Percentiles rank a stretch among this genome's conserved stretches.
phyloP scores from a whole-genome alignment of 306 rosid species.

The Cucumis hystrix region DNA sequence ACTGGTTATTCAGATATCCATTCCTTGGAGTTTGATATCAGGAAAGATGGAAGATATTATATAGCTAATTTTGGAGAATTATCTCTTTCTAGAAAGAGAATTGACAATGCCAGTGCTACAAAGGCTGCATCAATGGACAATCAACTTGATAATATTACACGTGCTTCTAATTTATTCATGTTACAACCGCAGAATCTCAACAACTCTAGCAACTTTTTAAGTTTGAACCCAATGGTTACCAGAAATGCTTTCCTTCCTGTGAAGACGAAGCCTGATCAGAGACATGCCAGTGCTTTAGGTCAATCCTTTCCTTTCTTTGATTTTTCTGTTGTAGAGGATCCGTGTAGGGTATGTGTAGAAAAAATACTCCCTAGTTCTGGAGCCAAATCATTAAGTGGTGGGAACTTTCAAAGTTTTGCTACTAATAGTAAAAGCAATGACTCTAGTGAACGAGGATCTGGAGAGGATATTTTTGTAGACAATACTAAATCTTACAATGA shows the following conservation, averaged over 20 bases:
- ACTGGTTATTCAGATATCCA: conserved; percentile 11
- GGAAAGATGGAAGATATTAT: conserved; percentile 16
- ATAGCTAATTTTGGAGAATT: conserved; percentile 21
- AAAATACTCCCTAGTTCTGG: conserved; percentile 21
- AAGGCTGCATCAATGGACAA: conserved; percentile 23
- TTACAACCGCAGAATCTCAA: conserved; percentile 23
- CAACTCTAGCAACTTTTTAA: conserved; percentile 35
- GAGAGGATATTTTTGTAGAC: conserved; percentile 19
- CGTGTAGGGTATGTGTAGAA: conserved; percentile 48
- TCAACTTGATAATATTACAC: conserved; percentile 14
- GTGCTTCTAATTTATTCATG: conserved; percentile 21
- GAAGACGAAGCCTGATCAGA: conserved; percentile 29
- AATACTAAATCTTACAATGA: conserved; percentile 12
- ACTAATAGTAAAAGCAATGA: conserved; percentile 17
- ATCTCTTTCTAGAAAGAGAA: conserved; percentile 19
- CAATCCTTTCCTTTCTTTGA: conserved; percentile 45
- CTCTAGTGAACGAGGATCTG: conserved; percentile 15
- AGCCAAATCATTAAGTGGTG: conserved; percentile 5
- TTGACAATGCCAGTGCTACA: conserved; percentile 14
- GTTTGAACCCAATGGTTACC: conserved; percentile 64
- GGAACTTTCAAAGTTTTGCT: conserved; percentile 19
- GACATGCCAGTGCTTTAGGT: conserved; percentile 14
- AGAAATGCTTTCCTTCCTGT: conserved; percentile 32
- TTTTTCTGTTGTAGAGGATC: conserved; percentile 61
- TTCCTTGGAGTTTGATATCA: conserved; percentile 14